These are phyloP conservation scores for Aristolochia contorta DNA, from an alignment of 164 flowering plant genomes.

Conservation along the genomic window DNA sequence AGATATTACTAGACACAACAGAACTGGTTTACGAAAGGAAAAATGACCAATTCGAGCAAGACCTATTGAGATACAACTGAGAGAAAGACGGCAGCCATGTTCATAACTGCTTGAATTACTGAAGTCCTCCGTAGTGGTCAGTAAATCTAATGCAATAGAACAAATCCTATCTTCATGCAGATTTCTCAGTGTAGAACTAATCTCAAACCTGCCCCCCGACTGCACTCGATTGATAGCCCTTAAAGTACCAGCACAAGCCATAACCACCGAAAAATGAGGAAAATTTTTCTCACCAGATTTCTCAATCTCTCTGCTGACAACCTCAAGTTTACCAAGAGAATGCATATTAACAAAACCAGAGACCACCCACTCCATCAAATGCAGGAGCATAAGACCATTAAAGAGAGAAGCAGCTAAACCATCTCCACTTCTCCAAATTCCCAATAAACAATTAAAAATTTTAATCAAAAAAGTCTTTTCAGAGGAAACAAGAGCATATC, in stretches of 20 bases:
- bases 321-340: conserved; percentile 29
- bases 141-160: conserved; percentile 34
- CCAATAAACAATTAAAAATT: conserved; percentile 37
- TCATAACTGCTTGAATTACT: conserved; percentile 9
- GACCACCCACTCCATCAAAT: conserved; percentile 75
- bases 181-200: conserved; percentile 21
- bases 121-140: conserved; percentile 19
- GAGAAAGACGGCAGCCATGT: conserved; percentile 21
- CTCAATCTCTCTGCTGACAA: conserved; percentile 20
- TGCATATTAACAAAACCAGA: conserved; percentile 33
- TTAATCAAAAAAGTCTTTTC: conserved; percentile 25
- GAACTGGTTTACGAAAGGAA: conserved; percentile 30
- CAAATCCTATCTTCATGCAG: conserved; percentile 50
- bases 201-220: conserved; percentile 10
- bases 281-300: conserved; percentile 16
- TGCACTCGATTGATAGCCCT: conserved; percentile 41
- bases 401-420: conserved; percentile 26
- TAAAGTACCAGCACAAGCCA: conserved; percentile 72
- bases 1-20: conserved; percentile 50
- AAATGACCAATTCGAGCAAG: conserved; percentile 55
- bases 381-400: conserved; percentile 66
- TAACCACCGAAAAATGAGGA: conserved; percentile 46
- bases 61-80: conserved; percentile 61
- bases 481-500: conserved; percentile 66
- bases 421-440: conserved; percentile 42